Evolutionary conservation across 2,329 filamentous ascomycete species (phyloP), one percentile per base, ranked within the genome.

Genomic region (Colletotrichum sp.): DNA sequence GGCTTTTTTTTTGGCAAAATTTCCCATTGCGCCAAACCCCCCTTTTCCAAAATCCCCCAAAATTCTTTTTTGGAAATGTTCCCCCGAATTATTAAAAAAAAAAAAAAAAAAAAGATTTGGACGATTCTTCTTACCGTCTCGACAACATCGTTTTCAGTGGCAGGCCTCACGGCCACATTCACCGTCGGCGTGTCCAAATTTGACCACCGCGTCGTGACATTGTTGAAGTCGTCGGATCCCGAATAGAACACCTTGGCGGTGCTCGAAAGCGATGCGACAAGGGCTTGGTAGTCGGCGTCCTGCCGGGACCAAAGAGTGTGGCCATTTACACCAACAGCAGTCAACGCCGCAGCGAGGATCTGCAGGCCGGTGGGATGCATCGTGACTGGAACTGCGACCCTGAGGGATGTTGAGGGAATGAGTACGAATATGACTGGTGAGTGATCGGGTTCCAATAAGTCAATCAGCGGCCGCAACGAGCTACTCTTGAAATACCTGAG

Each of bases 91-190:
- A n/a, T n/a, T n/a, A n/a, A n/a, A 7, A 8, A 8, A 30, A 30
- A 30, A 30, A 10, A 10, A 6, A 1, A 12, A 13, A 15, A 63
- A 3, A 8, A 1, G 1, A 24, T 2, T 15, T 21, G 2, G 30
- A n/a, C 9, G 18, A 36, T 28, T 34, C 60, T 24, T 10, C 60
- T 28, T 32, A 63, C 60, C 30, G 60, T 63, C 60, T 34, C 26
- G 60, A 34, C 60, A 15, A 63, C 60, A 63, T 63, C 60, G 10
- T 34, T 28, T 63, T 63, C 60, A 2, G 60, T 63, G 60, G 60
- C 16, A 26, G 60, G 30, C 21, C 60, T 63, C 13, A 63, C 26
- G 16, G 32, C 60, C 26, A 28, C 60, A 2, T 26, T 28, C 24
- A 28, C 24, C 26, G 60, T 63, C 21, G 60, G 30, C 60, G 12